Base-by-base conservation (phyloP, 352 stramenopile genomes). In the Phytophthora sp. region DNA sequence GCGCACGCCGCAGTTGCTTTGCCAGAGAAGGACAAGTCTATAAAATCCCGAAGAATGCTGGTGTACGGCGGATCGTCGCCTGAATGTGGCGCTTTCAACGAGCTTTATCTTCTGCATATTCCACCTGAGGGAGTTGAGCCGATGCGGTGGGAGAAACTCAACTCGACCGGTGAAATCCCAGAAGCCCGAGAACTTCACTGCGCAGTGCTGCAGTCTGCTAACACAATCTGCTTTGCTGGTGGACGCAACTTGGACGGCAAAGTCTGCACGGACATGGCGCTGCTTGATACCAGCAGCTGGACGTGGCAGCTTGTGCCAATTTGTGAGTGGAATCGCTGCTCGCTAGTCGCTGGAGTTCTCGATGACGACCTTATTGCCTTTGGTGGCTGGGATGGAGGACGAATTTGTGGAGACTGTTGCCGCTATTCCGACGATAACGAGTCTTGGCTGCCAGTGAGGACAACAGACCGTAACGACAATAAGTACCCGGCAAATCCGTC, bases 61-160 rank as follows among this genome's bases (percentile, higher is more conserved):
- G 42, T 91, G 7, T 80, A 80, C 33, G 84, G 84, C 6, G 82
- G 84, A 4, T 93, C 84, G 0, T 93, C 81, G 0, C 84, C 84
- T 0, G 58, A 83, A 4, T 64, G 71, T 7, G 84, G 84, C 0
- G 60, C 79, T 6, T 86, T 84, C 39, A 71, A 63, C 49, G 84
- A 93, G 18, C 49, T 84, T 1, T 88, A 77, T 44, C 56, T 90
- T n/a, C 68, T 93, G 7, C 58, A 79, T 13, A 45, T 74, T 7
- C 60, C 53, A 27, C 2, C 3, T 29, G 21, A 45, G 20, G 29
- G 41, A 3, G n/a, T 1, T 8, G 50, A 31, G 11, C 38, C 39
- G 5, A 39, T 74, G 2, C 53, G 55, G 16, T 55, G 45, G 79
- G 69, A 86, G 41, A 77, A 72, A 26, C 16, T 73, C 1, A 52